These are phyloP conservation scores for Croton setiger DNA, from an alignment of 441 rosid genomes.

Conservation along the genomic window DNA sequence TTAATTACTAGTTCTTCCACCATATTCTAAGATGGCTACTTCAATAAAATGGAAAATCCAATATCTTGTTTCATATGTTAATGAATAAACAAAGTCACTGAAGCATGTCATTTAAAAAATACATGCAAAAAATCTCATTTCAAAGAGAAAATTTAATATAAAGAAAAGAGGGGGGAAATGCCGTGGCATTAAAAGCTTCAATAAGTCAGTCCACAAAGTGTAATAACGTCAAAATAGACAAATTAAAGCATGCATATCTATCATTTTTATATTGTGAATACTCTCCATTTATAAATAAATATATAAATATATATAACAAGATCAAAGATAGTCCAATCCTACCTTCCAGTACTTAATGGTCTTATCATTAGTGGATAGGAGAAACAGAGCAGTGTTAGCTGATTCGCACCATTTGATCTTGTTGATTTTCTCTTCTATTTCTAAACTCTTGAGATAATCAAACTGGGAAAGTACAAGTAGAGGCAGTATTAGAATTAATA, in stretches of 20 bases:
- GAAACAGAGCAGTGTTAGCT: conserved; percentile 83
- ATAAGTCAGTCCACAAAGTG: background rate
- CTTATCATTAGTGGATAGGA: conserved; percentile 90
- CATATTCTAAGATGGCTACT: background rate
- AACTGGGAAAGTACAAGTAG: conserved; percentile 42
- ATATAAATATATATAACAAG: background rate
- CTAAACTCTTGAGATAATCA: conserved; percentile 98
- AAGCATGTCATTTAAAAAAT: background rate
- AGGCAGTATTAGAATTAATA: background rate
- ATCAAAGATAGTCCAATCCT: conserved; percentile 17
- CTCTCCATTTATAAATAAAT: background rate
- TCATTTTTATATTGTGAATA: background rate
- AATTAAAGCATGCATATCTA: background rate
- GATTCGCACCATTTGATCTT: conserved; percentile 96
- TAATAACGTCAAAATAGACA: background rate
- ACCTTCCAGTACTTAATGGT: conserved; percentile 97
- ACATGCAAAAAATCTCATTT: background rate
- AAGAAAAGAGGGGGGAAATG: background rate
- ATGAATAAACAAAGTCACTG: background rate
- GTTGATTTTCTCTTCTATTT: conserved; percentile 97
- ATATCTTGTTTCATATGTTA: background rate
- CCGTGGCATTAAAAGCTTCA: background rate
- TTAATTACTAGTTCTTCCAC: background rate
- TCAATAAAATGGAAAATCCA: background rate
- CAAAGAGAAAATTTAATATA: background rate